Conservation (phyloP, 2,329 filamentous ascomycete species). For the Pseudogymnoascus sp. region DNA sequence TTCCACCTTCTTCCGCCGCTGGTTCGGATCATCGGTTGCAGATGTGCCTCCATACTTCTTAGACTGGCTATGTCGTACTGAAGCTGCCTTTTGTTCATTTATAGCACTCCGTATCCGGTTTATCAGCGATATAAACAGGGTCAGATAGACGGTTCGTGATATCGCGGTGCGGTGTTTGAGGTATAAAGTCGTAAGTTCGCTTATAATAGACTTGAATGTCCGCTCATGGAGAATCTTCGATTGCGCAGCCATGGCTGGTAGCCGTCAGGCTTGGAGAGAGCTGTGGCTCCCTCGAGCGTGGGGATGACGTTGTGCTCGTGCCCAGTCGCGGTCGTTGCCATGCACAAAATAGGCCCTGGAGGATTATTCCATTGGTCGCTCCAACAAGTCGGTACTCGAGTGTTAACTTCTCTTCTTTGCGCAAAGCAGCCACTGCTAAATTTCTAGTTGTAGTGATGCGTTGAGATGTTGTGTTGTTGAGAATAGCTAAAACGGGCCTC, state of each 20-base stretch:
- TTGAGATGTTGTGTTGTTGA: background rate
- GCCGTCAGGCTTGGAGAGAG: background rate
- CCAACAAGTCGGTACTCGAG: background rate
- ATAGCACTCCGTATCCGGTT: slow-evolving; percentile 89
- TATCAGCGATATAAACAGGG: slow-evolving; percentile 68
- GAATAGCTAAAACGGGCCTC: background rate
- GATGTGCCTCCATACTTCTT: slow-evolving; percentile 44
- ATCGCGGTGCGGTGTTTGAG: slow-evolving; percentile 72
- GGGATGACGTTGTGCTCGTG: slow-evolving; percentile 10
- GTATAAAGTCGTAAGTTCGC: slow-evolving; percentile 63
- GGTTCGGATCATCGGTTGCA: slow-evolving; percentile 25
- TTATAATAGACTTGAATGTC: slow-evolving; percentile 55
- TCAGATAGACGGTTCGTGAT: slow-evolving; percentile 74
- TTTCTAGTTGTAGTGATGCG: background rate
- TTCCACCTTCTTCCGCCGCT: slow-evolving; percentile 70
- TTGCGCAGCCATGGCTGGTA: slow-evolving; percentile 56
- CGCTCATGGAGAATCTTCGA: slow-evolving; percentile 60
- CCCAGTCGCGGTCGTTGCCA: background rate
- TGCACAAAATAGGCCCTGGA: background rate
- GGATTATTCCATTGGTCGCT: slow-evolving; percentile 2
- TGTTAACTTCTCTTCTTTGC: background rate
- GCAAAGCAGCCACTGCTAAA: background rate
- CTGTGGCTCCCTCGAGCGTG: background rate
- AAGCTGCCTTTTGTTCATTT: slow-evolving; percentile 83
- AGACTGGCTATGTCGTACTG: slow-evolving; percentile 55